phyloP scores from a whole-genome alignment of 352 stramenopile species.

The Phytopythium boreale region DNA sequence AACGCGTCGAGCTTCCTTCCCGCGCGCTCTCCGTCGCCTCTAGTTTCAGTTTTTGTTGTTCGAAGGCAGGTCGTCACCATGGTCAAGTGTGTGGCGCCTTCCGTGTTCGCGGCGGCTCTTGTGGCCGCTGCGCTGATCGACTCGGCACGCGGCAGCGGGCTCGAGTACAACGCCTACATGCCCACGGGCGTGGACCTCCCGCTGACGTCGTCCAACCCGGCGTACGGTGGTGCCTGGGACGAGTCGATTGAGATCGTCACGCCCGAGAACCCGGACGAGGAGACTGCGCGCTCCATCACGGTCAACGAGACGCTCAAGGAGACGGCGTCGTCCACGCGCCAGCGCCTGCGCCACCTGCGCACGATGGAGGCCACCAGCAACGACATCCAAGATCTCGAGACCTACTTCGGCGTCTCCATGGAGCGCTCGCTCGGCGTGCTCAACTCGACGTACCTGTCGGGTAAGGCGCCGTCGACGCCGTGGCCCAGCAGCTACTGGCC shows the following conservation, averaged over 20 bases:
- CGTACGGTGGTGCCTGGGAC: slow-evolving; percentile 18
- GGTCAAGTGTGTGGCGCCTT: slow-evolving; percentile 16
- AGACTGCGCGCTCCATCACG: slow-evolving; percentile 3
- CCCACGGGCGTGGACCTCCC: slow-evolving; percentile 17
- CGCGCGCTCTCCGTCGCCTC: background rate
- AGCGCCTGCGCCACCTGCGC: slow-evolving; percentile 8
- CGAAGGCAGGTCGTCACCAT: slow-evolving; percentile 11
- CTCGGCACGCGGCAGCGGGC: slow-evolving; percentile 5
- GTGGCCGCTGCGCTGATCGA: slow-evolving; percentile 11
- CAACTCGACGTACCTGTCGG: slow-evolving; percentile 23
- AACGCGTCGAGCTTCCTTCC: background rate
- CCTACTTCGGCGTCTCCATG: slow-evolving; percentile 26
- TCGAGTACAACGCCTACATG: slow-evolving; percentile 28
- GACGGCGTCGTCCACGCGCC: slow-evolving; percentile 8
- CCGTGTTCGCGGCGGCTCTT: slow-evolving; percentile 5
- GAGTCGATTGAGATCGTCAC: slow-evolving; percentile 18
- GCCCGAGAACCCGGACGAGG: slow-evolving; percentile 11
- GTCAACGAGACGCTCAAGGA: slow-evolving; percentile 11
- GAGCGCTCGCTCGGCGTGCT: slow-evolving; percentile 24
- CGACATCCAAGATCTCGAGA: slow-evolving; percentile 28
- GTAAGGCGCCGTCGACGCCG: slow-evolving; percentile 15
- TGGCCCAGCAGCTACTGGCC: slow-evolving; percentile 66
- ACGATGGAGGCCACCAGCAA: slow-evolving; percentile 23
- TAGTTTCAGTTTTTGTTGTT: background rate
- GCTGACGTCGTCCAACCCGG: slow-evolving; percentile 24